phyloP scores from a whole-genome alignment of 2,329 filamentous ascomycete species.

The Alternaria gaisen region DNA sequence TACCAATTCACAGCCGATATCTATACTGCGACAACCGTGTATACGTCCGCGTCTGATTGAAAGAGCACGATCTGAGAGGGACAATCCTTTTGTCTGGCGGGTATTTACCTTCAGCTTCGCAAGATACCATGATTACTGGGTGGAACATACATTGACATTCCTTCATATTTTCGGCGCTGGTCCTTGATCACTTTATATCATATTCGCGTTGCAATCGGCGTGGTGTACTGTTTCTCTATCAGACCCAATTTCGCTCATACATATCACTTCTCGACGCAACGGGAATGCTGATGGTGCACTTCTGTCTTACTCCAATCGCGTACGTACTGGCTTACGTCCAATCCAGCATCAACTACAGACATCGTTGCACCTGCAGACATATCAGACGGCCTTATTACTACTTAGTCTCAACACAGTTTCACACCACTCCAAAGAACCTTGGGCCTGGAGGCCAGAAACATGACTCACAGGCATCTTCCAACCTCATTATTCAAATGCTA shows the following conservation, averaged over 20 bases:
- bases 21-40: background rate
- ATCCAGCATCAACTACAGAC: no score
- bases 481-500: background rate
- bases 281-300: no score
- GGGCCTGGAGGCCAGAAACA: no score
- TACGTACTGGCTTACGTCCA: no score
- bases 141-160: background rate
- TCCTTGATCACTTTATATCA: background rate
- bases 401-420: no score
- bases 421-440: no score
- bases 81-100: background rate
- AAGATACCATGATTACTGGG: background rate
- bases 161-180: background rate
- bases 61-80: background rate
- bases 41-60: no score
- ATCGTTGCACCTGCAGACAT: no score
- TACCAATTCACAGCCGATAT: fast-evolving
- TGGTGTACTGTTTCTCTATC: background rate
- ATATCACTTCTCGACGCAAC: no score
- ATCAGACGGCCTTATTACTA: no score
- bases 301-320: no score
- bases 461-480: background rate
- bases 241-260: fast-evolving
- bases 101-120: background rate
- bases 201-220: background rate